These are phyloP conservation scores for Calophaca sinica DNA, from an alignment of 306 rosid species.

Conservation along the genomic window DNA sequence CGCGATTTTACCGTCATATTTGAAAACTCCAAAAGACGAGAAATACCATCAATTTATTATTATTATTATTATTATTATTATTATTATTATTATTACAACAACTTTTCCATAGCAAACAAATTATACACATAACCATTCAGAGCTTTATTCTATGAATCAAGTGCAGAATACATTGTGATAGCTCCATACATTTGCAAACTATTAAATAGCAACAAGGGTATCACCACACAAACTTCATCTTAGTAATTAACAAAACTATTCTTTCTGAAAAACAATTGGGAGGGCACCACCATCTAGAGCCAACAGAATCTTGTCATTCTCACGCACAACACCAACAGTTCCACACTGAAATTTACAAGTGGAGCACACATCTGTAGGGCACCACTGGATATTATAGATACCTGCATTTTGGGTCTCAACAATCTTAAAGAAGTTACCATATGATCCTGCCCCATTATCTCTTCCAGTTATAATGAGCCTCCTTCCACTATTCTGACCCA, in stretches of 20 bases:
- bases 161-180: no score
- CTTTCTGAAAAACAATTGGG: slow-evolving; percentile 21
- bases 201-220: no score
- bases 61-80: no score
- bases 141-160: no score
- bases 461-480: slow-evolving; percentile 49
- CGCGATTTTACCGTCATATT: no score
- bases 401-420: background rate
- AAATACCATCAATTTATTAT: no score
- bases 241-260: background rate
- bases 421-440: slow-evolving; percentile 46
- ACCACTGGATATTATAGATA: slow-evolving; percentile 56
- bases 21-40: no score
- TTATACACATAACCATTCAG: no score
- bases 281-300: slow-evolving; percentile 52
- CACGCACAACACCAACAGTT: slow-evolving; percentile 48
- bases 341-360: slow-evolving; percentile 55
- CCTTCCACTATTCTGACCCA: slow-evolving; percentile 30
- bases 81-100: no score
- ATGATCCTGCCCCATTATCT: background rate
- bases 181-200: no score
- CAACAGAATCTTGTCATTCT: slow-evolving; percentile 55
- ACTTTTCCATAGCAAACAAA: no score
- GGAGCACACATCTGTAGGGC: slow-evolving; percentile 61
- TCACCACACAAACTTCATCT: no score